phyloP scores from a whole-genome alignment of 257 asterid genomes.

The Paraleonurus japonicus region DNA sequence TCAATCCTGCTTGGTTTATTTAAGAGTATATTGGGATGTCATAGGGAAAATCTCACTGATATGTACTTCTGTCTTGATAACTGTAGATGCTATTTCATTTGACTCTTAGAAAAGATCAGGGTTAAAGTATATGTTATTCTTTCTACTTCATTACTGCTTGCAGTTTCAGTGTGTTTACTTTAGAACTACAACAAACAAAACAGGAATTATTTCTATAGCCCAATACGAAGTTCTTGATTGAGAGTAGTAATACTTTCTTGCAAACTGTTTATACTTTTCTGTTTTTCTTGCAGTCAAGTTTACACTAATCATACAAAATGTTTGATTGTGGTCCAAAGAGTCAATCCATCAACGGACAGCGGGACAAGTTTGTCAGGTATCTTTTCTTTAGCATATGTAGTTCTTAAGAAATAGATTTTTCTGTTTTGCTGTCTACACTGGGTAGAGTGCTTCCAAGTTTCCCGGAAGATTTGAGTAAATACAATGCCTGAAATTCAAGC shows the following conservation, averaged over 20 bases:
- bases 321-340: conserved; percentile 76
- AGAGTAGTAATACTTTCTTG: not conserved
- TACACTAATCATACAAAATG: conserved; percentile 48
- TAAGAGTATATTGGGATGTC: conserved; percentile 10
- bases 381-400: conserved; percentile 9
- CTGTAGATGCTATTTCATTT: conserved; percentile 3
- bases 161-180: not conserved
- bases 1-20: conserved; percentile 19
- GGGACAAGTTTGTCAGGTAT: conserved; percentile 90
- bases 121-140: not conserved
- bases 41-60: not conserved
- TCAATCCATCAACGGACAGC: conserved; percentile 66
- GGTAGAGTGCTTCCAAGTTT: conserved; percentile 18
- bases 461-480: not conserved
- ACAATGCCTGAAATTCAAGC: too few relatives aligned
- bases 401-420: conserved; percentile 1
- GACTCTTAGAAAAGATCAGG: not conserved
- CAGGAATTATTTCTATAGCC: not conserved
- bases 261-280: conserved; percentile 11
- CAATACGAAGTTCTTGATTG: not conserved
- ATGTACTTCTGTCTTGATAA: conserved; percentile 1
- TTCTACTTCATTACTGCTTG: not conserved
- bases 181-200: not conserved
- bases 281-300: conserved; percentile 47
- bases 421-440: conserved; percentile 9